Base-by-base conservation (phyloP, 768 basidiomycete genomes). In the Auriscalpium microsporum region DNA sequence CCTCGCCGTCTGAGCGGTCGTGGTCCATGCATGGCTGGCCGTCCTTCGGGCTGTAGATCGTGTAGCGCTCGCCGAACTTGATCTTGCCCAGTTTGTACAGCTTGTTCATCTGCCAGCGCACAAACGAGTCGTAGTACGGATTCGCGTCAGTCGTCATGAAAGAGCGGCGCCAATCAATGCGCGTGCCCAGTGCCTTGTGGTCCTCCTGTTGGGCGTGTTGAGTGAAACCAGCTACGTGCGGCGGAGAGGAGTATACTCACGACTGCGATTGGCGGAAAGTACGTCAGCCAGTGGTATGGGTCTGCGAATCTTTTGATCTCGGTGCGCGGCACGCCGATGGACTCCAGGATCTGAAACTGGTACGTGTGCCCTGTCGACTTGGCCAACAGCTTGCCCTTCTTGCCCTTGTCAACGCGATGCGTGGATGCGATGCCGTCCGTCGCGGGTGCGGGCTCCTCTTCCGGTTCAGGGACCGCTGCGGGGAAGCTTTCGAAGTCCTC, bases 21-120 rank as follows among this genome's bases (percentile, higher is more conserved):
- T 99, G 96, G 71, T 99, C 96, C 96, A 99, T 98, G 67, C 96
- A 99, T 0, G 96, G 95, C 67, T 98, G 96, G 2, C 94, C 94
- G 63, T 99, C 96, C 71, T 97, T 97, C 2, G 94, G 93, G 60
- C 91, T 94, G 78, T 96, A 99, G 66, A 99, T 91, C 13, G 96
- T 99, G 71, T 97, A 95, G 45, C 96, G 86, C 71, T 96, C 90
- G 49, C 96, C 96, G 66, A 97, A 99, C 72, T 95, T 96, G 77
- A 99, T 91, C 73, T 94, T 94, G 36, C 88, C 87, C 48, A 93
- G 76, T 45, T 74, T 75, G 71, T 91, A 78, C 9, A 98, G 78
- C 68, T 90, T 93, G 77, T 95, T 97, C 70, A 93, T 84, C 67
- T 99, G 96, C 96, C 96, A 99, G 36, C 94, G 85, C 48, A 99